Conservation (phyloP, 2,329 filamentous ascomycete species). For the Arthrocladium fulminans region DNA sequence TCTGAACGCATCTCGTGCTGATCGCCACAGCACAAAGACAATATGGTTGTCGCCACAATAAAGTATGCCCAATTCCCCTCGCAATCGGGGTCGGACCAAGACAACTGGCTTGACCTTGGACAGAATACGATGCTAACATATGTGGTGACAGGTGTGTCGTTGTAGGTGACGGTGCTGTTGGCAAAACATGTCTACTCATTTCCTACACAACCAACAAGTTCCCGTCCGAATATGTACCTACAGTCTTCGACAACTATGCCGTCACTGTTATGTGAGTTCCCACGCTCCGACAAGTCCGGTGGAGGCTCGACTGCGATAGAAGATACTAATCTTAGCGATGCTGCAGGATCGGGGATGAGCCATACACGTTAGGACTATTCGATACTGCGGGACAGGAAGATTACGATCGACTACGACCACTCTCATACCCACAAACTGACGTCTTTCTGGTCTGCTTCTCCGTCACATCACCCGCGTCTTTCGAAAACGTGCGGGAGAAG, state of each 20-base stretch:
- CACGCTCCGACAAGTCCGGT: not conserved
- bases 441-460: constrained; percentile 99
- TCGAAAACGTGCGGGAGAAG: constrained; percentile 98
- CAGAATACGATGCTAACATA: constrained; percentile 2
- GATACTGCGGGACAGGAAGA: constrained; percentile 99
- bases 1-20: not conserved
- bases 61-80: constrained; percentile 40
- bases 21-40: constrained; percentile 12
- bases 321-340: constrained; percentile 14
- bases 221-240: constrained; percentile 98
- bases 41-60: constrained; percentile 56
- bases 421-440: constrained; percentile 97
- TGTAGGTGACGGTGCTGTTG: constrained; percentile 97
- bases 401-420: constrained; percentile 91
- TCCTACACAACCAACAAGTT: constrained; percentile 99
- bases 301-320: not conserved
- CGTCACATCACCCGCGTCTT: constrained; percentile 92
- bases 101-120: constrained; percentile 9
- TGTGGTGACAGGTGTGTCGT: constrained; percentile 72
- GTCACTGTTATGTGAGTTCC: constrained; percentile 91
- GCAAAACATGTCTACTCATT: constrained; percentile 98
- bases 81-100: constrained; percentile 10
- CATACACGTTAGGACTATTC: constrained; percentile 92
- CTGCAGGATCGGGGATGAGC: constrained; percentile 92
- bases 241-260: constrained; percentile 99